Conservation (phyloP, 2,329 filamentous ascomycete genomes). For the Metarhizium humberi region DNA sequence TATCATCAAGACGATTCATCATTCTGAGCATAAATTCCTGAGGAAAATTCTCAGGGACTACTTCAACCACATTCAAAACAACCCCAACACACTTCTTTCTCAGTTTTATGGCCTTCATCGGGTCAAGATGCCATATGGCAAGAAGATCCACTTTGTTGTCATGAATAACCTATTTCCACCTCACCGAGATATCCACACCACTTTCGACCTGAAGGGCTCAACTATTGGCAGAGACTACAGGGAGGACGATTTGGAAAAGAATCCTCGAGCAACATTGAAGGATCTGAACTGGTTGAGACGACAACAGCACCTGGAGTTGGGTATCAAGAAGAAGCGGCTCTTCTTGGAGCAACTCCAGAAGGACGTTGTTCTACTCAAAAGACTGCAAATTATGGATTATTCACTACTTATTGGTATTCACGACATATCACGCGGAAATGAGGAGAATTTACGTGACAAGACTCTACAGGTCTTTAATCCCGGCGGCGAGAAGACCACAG, state of each 20-base stretch:
- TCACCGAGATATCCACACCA: constrained; percentile 93
- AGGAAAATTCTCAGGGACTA: constrained; percentile 82
- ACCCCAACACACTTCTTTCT: constrained; percentile 92
- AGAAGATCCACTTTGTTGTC: constrained; percentile 98
- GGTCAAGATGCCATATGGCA: constrained; percentile 95
- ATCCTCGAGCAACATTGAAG: constrained; percentile 88
- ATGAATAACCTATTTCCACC: constrained; percentile 99
- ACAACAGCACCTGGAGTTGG: constrained; percentile 77
- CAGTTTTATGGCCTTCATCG: constrained; percentile 97
- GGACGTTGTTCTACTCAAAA: constrained; percentile 80
- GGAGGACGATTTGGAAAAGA: constrained; percentile 79
- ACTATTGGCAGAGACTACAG: constrained; percentile 86
- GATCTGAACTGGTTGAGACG: constrained; percentile 93
- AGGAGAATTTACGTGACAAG: constrained; percentile 84
- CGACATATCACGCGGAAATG: constrained; percentile 81
- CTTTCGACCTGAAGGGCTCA: constrained; percentile 94
- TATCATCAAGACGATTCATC: constrained; percentile 99
- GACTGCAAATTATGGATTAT: constrained; percentile 96
- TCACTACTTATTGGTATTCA: constrained; percentile 92
- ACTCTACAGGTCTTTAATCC: constrained; percentile 92
- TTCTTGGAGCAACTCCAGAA: constrained; percentile 84
- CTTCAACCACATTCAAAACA: constrained; percentile 83
- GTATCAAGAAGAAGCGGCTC: constrained; percentile 74
- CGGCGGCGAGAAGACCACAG: constrained; percentile 51
- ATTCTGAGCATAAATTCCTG: constrained; percentile 83